phyloP scores from a whole-genome alignment of 768 basidiomycete species.

The Boletus rubescentipes region DNA sequence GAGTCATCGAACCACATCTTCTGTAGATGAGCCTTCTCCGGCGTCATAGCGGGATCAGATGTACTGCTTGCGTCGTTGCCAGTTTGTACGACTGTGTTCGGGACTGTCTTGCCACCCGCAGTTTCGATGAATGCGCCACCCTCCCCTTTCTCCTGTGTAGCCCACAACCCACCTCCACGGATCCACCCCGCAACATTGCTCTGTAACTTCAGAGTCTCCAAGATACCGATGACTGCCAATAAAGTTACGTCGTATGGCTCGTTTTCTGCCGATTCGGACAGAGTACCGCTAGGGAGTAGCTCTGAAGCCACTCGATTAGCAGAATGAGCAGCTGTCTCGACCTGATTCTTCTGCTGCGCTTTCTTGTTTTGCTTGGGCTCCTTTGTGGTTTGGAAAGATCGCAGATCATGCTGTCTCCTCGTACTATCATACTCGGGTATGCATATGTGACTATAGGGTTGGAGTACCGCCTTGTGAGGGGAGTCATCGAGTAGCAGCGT shows the following conservation, averaged over 20 bases:
- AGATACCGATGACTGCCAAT: conserved; percentile 64
- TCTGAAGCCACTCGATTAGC: conserved; percentile 1
- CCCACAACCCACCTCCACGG: conserved; percentile 49
- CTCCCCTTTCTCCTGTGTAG: conserved; percentile 3
- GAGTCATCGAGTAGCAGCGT: conserved; percentile 56
- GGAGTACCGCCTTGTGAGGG: conserved; percentile 54
- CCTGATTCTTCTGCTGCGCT: conserved; percentile 1
- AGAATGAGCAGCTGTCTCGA: not conserved
- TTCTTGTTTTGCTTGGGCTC: conserved; percentile 14
- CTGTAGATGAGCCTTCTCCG: conserved; percentile 5
- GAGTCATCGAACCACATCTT: conserved; percentile 56
- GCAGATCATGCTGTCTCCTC: conserved; percentile 42
- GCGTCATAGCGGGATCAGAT: conserved; percentile 1
- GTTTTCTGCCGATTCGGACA: conserved; percentile 7
- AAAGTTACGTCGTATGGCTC: conserved; percentile 47
- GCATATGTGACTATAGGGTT: conserved; percentile 82
- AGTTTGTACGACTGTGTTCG: not conserved
- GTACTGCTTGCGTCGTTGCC: conserved; percentile 19
- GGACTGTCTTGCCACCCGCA: not conserved
- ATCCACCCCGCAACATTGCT: conserved; percentile 71
- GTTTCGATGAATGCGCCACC: not conserved
- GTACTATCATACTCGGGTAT: conserved; percentile 62
- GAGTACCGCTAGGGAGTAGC: not conserved
- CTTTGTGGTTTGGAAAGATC: conserved; percentile 20
- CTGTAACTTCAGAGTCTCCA: conserved; percentile 58